Base-by-base conservation (phyloP, 2,329 filamentous ascomycete species). In the Thielaviopsis populi region DNA sequence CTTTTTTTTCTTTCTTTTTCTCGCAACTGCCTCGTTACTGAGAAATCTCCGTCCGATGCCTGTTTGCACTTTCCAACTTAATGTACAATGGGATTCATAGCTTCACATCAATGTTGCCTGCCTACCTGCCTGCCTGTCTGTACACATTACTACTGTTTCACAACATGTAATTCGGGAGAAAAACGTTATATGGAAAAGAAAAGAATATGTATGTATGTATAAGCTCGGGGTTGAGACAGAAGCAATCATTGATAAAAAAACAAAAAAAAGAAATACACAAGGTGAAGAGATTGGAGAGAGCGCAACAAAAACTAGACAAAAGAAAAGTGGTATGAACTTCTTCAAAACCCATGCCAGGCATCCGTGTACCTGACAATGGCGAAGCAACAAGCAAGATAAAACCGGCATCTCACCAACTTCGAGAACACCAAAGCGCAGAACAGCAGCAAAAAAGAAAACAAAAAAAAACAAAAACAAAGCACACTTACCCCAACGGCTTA, bases 401-500 rank as follows among this genome's bases (percentile, higher is more conserved):
- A 19, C 19, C 10, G 15, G 30, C 33, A 24, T 8, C 11, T 22
- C 1, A 53, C 11, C 19, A 24, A 27, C 19, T n/a, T n/a, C 17
- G 15, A 41, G 40, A 22, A 62, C 17, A 40, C 41, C 22, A n/a
- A 22, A 33, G 41, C 2, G 24, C 22, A 43, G 24, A 27, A 17
- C 53, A 56, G 53, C 1, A 37, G 27, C 24, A 56, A 22, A 40
- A 54, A 40, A 42, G 33, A 43, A 58, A 30, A 46, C 58, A 24
- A 10, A 13, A 37, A 46, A 46, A 63, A 46, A 63, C 33, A 48
- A 58, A 30, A 4, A 58, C 19, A n/a, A 48, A 40, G 56, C 10
- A 13, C 10, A 42, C 24, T 41, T 59, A 59, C 30, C 30, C 24
- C 54, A 62, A 50, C 24, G 54, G 7, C 43, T 42, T 60, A 68